These are phyloP conservation scores for Kernera saxatilis DNA, from an alignment of 345 rosid species.

Conservation along the genomic window DNA sequence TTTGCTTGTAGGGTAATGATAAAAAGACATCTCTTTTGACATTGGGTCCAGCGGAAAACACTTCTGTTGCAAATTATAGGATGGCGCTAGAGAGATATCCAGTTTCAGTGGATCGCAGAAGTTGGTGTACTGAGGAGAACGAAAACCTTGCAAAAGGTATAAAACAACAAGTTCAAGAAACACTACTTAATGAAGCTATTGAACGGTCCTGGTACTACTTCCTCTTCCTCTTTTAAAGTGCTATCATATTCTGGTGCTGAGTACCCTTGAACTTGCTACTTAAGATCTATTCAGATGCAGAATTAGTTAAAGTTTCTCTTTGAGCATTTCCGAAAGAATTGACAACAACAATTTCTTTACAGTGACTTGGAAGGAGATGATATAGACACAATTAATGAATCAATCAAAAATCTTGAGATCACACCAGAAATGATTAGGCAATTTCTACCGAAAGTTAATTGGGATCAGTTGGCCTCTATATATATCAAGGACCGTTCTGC, in stretches of 20 bases:
- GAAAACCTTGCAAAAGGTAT: constrained; percentile 71
- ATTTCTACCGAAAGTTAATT: constrained; percentile 74
- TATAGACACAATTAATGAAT: constrained; percentile 45
- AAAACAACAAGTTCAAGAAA: constrained; percentile 71
- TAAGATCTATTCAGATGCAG: not conserved
- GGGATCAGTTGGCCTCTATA: constrained; percentile 73
- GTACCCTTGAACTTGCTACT: not conserved
- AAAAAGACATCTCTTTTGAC: constrained; percentile 38
- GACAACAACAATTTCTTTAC: constrained; percentile 7
- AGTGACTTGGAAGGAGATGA: constrained; percentile 47
- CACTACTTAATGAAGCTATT: constrained; percentile 47
- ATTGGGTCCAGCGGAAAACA: constrained; percentile 71
- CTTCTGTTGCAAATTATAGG: constrained; percentile 56
- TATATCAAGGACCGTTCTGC: constrained; percentile 57
- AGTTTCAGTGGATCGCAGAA: constrained; percentile 43
- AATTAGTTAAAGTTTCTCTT: not conserved
- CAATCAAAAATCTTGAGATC: constrained; percentile 65
- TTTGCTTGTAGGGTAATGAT: constrained; percentile 50
- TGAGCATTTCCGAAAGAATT: constrained; percentile 7
- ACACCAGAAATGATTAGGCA: constrained; percentile 62
- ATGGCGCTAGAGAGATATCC: constrained; percentile 52
- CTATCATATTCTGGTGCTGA: not conserved
- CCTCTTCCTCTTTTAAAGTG: not conserved
- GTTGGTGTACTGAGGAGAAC: constrained; percentile 65
- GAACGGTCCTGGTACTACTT: constrained; percentile 53